Evolutionary conservation across 805 yeast species (phyloP), one percentile per base, ranked within the genome.

Genomic region (Limtongozyma cylindracea): DNA sequence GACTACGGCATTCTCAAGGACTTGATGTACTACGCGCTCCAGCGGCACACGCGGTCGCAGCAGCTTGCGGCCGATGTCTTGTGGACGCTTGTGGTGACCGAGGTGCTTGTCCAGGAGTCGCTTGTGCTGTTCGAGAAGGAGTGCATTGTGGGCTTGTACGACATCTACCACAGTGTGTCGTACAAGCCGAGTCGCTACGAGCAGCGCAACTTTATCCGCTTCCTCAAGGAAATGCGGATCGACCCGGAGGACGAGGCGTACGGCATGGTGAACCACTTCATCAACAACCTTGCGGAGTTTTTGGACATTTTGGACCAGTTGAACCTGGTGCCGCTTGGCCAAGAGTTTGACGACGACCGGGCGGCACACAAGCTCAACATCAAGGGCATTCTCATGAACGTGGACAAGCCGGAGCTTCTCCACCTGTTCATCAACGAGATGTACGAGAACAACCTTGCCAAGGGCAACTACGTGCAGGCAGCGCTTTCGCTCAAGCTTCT

Each of bases 341-440:
- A 67, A 19, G 91, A 77, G 35, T 80, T 72, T 41, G 84, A 73
- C 33, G 84, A 74, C 39, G 93, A 78, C 41, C 54, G 92, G 35
- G 68, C 80, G 4, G 71, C 73, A 58, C 73, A 71, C 38, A 63
- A 64, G 27, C 53, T 78, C 37, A 71, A 69, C 33, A 67, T 77
- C 34, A 61, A 74, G 29, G 68, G 78, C 19, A 76, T 63, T 43
- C 52, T 78, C 41, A 60, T 70, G 53, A 65, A 72, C 31, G 78
- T 76, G 19, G 64, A 69, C 36, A 65, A 66, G 32, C 84, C 88
- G 1, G 88, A 74, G 39, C 50, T 72, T 26, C 69, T 77, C 43
- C 71, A 72, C 39, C 60, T 73, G n/a, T 71, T 74, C 38, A 61
- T 78, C 29, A 62, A 67, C 43, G 71, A 66, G 25, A 58, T 78